Conservation (phyloP, 1,284 basidiomycete species). For the Cryptococcus sp. region DNA sequence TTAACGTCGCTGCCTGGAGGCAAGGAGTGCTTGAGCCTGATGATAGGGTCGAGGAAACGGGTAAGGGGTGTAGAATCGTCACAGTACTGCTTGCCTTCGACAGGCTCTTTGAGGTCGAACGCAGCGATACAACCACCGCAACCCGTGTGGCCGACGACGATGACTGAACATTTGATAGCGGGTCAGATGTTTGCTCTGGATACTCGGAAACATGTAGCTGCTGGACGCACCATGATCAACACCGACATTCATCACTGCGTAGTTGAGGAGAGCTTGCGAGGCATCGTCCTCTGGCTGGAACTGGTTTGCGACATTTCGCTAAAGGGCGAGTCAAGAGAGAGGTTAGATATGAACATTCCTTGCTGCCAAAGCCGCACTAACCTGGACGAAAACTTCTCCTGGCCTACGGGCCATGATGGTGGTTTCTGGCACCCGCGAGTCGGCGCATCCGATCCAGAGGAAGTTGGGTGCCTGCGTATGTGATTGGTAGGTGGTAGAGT, state of each 20-base stretch:
- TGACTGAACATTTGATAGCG: conserved; percentile 58
- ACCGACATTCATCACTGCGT: conserved; percentile 74
- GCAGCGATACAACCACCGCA: conserved; percentile 74
- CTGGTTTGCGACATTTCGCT: conserved; percentile 61
- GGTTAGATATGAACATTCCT: neutral
- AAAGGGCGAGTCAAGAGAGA: neutral
- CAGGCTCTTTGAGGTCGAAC: conserved; percentile 50
- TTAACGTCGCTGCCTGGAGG: conserved; percentile 57
- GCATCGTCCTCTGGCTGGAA: conserved; percentile 77
- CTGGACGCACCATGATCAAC: conserved; percentile 72
- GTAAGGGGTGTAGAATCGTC: conserved; percentile 59
- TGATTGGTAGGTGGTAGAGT: neutral
- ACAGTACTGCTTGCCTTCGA: conserved; percentile 25
- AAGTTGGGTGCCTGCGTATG: conserved; percentile 38
- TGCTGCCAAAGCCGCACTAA: conserved; percentile 18
- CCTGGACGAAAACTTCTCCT: conserved; percentile 69
- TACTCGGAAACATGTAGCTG: neutral
- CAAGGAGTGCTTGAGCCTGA: conserved; percentile 60
- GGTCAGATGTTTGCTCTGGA: neutral
- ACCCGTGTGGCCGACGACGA: conserved; percentile 76
- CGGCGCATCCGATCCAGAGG: conserved; percentile 53
- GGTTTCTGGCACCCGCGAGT: conserved; percentile 52
- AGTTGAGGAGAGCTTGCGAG: conserved; percentile 74
- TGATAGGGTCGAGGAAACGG: conserved; percentile 73
- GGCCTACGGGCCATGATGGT: conserved; percentile 54